Evolutionary conservation across 371 early-diverging fungal species (phyloP).

Genomic region (Mucor circinelloides): DNA sequence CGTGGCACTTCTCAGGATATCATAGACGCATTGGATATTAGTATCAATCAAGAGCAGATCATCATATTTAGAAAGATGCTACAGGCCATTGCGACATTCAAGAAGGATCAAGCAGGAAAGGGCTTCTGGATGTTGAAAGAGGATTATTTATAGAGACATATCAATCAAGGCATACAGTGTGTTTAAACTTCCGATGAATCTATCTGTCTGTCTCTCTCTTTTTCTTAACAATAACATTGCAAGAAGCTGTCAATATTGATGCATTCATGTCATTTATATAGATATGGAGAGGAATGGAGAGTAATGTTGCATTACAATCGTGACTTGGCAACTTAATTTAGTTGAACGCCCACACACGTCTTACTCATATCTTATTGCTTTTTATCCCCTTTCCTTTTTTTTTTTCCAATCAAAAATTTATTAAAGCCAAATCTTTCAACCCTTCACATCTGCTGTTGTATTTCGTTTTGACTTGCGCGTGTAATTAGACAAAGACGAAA

Average conservation of each 20-base stretch:
- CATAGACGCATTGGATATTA: constrained; percentile 48
- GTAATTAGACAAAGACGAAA: neutral
- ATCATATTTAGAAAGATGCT: constrained; percentile 68
- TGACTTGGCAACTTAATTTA: neutral
- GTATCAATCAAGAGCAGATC: constrained; percentile 53
- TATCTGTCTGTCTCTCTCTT: too few species aligned
- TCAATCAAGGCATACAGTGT: neutral
- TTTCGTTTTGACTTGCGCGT: neutral
- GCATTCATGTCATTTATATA: neutral
- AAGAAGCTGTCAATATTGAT: constrained; percentile 1
- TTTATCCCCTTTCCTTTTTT: neutral
- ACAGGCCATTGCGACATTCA: constrained; percentile 62
- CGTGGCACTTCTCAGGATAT: constrained; percentile 53
- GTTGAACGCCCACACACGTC: neutral
- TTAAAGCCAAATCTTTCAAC: neutral
- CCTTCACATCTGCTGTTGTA: neutral
- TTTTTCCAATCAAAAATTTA: neutral
- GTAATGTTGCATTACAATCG: constrained; percentile 1
- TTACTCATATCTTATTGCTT: neutral
- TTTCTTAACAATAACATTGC: neutral
- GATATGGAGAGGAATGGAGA: neutral
- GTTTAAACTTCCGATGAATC: constrained; percentile 2
- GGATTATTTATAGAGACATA: constrained; percentile 41
- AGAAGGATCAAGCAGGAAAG: constrained; percentile 35
- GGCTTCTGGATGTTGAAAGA: constrained; percentile 59